Conservation (phyloP, 192 early-diverging fungal genomes). For the Mycoemilia scoparia region DNA sequence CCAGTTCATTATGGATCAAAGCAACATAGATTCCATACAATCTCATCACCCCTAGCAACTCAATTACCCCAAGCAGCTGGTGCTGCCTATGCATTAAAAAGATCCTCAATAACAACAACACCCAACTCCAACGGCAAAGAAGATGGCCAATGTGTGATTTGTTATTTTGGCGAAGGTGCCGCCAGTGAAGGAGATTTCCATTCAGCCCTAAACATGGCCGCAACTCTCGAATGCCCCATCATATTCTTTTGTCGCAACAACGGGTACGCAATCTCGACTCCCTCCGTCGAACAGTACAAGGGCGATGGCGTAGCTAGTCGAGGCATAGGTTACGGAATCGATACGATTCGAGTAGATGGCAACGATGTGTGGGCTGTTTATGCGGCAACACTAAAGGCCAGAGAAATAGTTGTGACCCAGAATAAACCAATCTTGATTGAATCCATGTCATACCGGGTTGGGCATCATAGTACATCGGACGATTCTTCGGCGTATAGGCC, state of each 20-base stretch:
- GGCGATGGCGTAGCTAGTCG: constrained; percentile 92
- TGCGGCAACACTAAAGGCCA: constrained; percentile 69
- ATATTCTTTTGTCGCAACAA: constrained; percentile 98
- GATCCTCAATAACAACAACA: no score
- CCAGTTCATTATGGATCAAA: constrained; percentile 89
- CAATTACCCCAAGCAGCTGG: constrained; percentile 97
- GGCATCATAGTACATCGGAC: constrained; percentile 95
- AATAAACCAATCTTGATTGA: constrained; percentile 85
- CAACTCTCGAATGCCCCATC: constrained; percentile 75
- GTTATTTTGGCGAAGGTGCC: constrained; percentile 97
- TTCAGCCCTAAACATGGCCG: constrained; percentile 91
- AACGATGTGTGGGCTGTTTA: constrained; percentile 99
- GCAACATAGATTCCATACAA: constrained; percentile 81
- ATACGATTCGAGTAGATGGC: constrained; percentile 92
- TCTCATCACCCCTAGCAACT: constrained; percentile 88
- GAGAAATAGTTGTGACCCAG: constrained; percentile 61
- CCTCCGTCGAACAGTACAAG: constrained; percentile 83
- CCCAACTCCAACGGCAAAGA: no score
- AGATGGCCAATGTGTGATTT: constrained; percentile 61
- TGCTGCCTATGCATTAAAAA: constrained; percentile 84
- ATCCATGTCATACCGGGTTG: constrained; percentile 93
- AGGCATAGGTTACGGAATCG: constrained; percentile 93
- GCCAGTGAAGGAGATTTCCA: constrained; percentile 97
- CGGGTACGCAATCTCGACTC: constrained; percentile 96
- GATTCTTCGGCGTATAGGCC: constrained; percentile 91